Conservation (phyloP, 2,329 filamentous ascomycete species). For the Cercospora zeae-maydis region DNA sequence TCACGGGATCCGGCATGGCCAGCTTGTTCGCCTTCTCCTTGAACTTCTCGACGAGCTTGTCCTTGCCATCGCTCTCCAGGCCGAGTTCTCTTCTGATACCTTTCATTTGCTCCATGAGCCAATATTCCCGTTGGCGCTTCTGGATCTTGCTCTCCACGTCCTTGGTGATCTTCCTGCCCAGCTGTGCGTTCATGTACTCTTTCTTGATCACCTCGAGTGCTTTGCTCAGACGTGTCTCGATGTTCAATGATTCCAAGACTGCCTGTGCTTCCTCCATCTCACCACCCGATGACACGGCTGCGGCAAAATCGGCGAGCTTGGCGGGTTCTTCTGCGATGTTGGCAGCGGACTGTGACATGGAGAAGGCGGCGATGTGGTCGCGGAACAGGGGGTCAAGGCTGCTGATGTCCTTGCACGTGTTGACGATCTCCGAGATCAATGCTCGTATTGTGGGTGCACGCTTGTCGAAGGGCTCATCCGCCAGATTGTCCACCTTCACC, state of each 20-base stretch:
- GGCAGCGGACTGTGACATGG: conserved; percentile 88
- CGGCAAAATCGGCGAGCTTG: conserved; percentile 94
- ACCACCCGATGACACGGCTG: conserved; percentile 93
- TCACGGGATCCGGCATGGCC: conserved; percentile 93
- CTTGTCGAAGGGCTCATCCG: conserved; percentile 83
- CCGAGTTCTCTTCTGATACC: conserved; percentile 92
- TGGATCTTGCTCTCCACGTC: conserved; percentile 97
- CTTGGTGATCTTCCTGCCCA: conserved; percentile 96
- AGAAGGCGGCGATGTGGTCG: conserved; percentile 96
- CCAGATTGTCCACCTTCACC: conserved; percentile 90
- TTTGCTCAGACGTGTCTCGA: conserved; percentile 89
- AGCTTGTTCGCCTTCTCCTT: conserved; percentile 90
- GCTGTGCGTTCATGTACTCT: conserved; percentile 94
- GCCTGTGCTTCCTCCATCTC: conserved; percentile 90
- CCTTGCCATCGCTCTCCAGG: conserved; percentile 95
- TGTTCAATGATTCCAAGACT: conserved; percentile 80
- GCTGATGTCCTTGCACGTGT: conserved; percentile 96
- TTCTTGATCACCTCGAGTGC: conserved; percentile 91
- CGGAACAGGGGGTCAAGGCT: conserved; percentile 91
- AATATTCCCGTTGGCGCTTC: conserved; percentile 95
- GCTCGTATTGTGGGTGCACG: conserved; percentile 86
- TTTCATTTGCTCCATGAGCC: conserved; percentile 99
- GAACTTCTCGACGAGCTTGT: conserved; percentile 96
- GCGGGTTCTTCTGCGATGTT: conserved; percentile 94
- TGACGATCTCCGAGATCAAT: conserved; percentile 95